Evolutionary conservation across 139 green algal species (phyloP).

Genomic region (Volvox africanus): DNA sequence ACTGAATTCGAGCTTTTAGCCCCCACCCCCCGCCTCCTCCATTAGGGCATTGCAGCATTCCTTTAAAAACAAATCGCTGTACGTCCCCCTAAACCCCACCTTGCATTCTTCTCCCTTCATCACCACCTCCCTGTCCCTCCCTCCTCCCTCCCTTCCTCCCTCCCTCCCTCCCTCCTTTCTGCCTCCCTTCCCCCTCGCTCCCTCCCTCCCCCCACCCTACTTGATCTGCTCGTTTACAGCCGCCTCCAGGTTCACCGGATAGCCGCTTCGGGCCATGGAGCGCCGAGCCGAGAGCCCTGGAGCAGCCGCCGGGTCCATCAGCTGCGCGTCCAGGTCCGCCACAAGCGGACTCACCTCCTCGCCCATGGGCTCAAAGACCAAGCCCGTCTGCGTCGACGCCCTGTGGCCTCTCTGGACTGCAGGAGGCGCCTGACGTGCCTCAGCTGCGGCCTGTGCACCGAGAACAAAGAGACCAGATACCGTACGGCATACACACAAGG

Average conservation of each 20-base stretch:
- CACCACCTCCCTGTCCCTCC: background rate
- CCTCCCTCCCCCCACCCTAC: conserved; percentile 55
- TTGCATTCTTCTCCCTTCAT: background rate
- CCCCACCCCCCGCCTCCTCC: too few relatives aligned
- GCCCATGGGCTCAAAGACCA: conserved; percentile 82
- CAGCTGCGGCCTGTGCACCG: too few relatives aligned
- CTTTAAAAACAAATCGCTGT: background rate
- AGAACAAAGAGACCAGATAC: too few relatives aligned
- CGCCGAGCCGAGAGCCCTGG: conserved; percentile 44
- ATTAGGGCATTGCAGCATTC: too few relatives aligned
- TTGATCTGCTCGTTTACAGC: conserved; percentile 96
- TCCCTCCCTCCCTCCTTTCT: too few relatives aligned
- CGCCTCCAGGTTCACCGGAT: conserved; percentile 75
- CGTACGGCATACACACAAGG: too few relatives aligned
- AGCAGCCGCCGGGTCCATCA: conserved; percentile 12
- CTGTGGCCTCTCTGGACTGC: background rate
- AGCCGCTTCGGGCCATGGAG: conserved; percentile 81
- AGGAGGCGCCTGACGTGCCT: too few relatives aligned
- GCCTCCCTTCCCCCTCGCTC: background rate
- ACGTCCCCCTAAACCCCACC: background rate
- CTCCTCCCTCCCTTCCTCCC: background rate
- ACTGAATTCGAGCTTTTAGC: too few relatives aligned
- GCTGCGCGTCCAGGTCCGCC: conserved; percentile 61
- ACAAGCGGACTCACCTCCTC: conserved; percentile 78
- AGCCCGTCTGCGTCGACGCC: conserved; percentile 34